Evolutionary conservation across 495 filamentous ascomycete genomes (phyloP).

Genomic region (Chaetomium fimeti): DNA sequence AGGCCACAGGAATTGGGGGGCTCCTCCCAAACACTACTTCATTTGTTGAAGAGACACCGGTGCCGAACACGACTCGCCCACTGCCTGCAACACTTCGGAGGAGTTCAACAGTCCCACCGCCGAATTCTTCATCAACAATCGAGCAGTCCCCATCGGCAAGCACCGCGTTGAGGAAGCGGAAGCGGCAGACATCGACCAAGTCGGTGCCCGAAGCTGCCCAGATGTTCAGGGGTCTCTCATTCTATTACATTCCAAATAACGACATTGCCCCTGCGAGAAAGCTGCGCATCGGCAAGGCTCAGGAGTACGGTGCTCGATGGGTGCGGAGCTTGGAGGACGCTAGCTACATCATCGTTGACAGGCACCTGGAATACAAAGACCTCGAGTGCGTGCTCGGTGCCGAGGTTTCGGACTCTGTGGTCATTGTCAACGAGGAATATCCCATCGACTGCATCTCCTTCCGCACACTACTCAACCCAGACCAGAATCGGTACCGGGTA

Average conservation of each 20-base stretch:
- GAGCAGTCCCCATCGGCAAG: constrained; percentile 29
- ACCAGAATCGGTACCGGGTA: constrained; percentile 60
- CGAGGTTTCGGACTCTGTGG: constrained; percentile 48
- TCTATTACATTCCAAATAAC: constrained; percentile 82
- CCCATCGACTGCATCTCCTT: constrained; percentile 74
- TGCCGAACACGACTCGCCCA: constrained; percentile 21
- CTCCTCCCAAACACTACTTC: constrained; percentile 7
- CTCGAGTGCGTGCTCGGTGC: constrained; percentile 60
- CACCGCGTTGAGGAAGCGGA: constrained; percentile 50
- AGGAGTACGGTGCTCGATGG: constrained; percentile 69
- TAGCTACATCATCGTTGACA: constrained; percentile 82
- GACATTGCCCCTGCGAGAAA: constrained; percentile 64
- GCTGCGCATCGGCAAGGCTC: constrained; percentile 68
- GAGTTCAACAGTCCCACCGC: constrained; percentile 30
- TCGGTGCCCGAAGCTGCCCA: constrained; percentile 56
- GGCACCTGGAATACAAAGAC: constrained; percentile 60
- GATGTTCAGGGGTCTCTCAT: constrained; percentile 63
- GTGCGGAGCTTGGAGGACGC: constrained; percentile 38
- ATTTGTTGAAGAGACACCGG: constrained; percentile 31
- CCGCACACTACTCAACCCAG: constrained; percentile 55
- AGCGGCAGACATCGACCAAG: constrained; percentile 40
- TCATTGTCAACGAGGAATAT: constrained; percentile 71
- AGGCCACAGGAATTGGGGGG: neutral
- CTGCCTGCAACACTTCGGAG: constrained; percentile 20
- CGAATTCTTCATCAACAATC: neutral